phyloP scores from a whole-genome alignment of 1,139 yeast genomes.

The Lodderomyces margitis region DNA sequence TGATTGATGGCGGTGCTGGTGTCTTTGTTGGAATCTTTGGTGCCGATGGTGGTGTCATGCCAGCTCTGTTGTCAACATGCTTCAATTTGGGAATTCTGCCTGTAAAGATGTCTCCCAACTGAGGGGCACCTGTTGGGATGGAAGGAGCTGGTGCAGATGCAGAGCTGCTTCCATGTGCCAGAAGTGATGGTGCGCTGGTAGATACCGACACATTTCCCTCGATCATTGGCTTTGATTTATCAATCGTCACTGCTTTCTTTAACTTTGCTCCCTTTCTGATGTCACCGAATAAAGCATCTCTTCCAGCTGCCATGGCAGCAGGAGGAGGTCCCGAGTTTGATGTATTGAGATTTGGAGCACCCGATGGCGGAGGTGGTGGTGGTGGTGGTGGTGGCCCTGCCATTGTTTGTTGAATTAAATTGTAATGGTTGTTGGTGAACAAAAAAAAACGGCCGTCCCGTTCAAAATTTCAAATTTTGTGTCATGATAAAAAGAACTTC shows the following conservation, averaged over 20 bases:
- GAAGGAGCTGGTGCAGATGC: conserved; percentile 15
- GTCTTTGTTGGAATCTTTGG: conserved; percentile 17
- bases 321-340: conserved; percentile 29
- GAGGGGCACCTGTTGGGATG: conserved; percentile 43
- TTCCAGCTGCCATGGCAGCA: conserved; percentile 36
- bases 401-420: conserved; percentile 7
- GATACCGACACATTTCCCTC: conserved; percentile 28
- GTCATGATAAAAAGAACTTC: not conserved
- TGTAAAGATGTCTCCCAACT: conserved; percentile 76
- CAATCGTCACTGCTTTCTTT: conserved; percentile 64
- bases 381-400: conserved; percentile 27
- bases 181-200: conserved; percentile 13
- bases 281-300: conserved; percentile 84
- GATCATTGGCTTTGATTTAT: conserved; percentile 44
- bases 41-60: conserved; percentile 27
- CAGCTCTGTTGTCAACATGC: conserved; percentile 50
- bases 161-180: conserved; percentile 9
- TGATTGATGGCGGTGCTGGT: conserved; percentile 22
- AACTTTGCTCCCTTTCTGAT: conserved; percentile 75
- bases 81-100: conserved; percentile 83
- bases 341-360: conserved; percentile 16
- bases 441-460: not conserved
- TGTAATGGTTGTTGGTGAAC: not conserved
- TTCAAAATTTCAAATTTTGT: not conserved
- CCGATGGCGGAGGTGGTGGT: conserved; percentile 45